Evolutionary conservation across 306 rosid genomes (phyloP), one percentile per base, ranked within the genome.

Genomic region (Lagenaria siceraria): DNA sequence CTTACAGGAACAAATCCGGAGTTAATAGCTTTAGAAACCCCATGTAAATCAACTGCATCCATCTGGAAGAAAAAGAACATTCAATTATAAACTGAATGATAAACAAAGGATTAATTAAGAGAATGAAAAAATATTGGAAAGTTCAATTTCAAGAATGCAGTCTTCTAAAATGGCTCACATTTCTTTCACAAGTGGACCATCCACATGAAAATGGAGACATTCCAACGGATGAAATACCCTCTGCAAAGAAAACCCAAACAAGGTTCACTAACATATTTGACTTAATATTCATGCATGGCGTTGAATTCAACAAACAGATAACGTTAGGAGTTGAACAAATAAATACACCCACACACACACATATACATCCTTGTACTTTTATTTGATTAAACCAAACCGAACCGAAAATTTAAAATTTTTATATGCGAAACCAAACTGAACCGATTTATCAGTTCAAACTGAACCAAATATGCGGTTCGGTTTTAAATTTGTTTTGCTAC

Each of bases 131-230:
- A 17, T 15, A 60, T 25, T 52, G 8, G 27, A 48, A 9, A 59
- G 15, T 52, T 60, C 33, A 79, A 52, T 31, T 74, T 19, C 31
- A 56, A 40, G 46, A 77, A 22, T 42, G 60, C 78, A 56, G 43
- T 59, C 35, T 76, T 76, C 38, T 54, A 29, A 35, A 77, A 77
- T 43, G 78, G 29, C 62, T 69, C 62, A 91, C 98, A 78, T 86
- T 83, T 85, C 89, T 90, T 82, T 84, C 82, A 19, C 79, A 60
- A 71, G 97, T 94, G 76, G 83, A 70, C 98, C 97, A 94, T 81
- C 98, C 97, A 86, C 95, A 89, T 12, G 98, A 83, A 87, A 91
- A 90, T 79, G 98, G 97, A 81, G 96, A 91, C 90, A 94, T 84
- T 81, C 96, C 98, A 78, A 87, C 65, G 29, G 98, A 91, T 84